phyloP scores from a whole-genome alignment of 2,329 filamentous ascomycete genomes.

The Beauveria brongniartii region DNA sequence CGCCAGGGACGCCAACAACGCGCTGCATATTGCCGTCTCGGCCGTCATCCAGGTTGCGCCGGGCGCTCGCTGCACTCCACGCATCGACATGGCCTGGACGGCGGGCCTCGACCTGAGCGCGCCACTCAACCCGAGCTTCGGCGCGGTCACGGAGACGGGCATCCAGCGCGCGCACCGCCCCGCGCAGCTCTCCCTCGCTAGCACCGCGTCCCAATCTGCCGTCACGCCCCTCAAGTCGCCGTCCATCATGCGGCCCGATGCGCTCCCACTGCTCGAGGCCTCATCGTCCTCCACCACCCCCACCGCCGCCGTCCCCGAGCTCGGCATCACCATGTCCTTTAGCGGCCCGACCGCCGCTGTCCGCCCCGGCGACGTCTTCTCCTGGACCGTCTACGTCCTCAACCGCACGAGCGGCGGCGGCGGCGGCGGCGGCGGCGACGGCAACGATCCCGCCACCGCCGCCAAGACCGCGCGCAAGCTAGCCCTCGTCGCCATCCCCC shows the following conservation, averaged over 20 bases:
- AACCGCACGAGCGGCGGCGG: conserved; percentile 52
- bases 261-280: conserved; percentile 51
- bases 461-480: conserved; percentile 51
- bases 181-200: conserved; percentile 53
- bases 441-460: conserved; percentile 21
- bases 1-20: conserved; percentile 39
- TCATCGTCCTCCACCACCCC: conserved; percentile 17
- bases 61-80: conserved; percentile 46
- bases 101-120: conserved; percentile 62
- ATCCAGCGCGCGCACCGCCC: conserved; percentile 55
- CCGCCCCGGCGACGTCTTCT: conserved; percentile 57
- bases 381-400: conserved; percentile 67
- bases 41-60: conserved; percentile 51
- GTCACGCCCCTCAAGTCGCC: conserved; percentile 49
- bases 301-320: conserved; percentile 45
- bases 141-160: conserved; percentile 40
- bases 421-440: conserved; percentile 27
- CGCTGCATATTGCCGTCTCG: conserved; percentile 52
- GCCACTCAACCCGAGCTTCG: conserved; percentile 56
- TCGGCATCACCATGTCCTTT: conserved; percentile 71
- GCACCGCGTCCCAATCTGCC: conserved; percentile 36
- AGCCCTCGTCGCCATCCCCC: conserved; percentile 59
- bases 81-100: conserved; percentile 58
- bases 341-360: conserved; percentile 50
- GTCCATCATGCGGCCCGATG: conserved; percentile 49